phyloP scores from a whole-genome alignment of 2,329 filamentous ascomycete genomes.

The Fusarium chlamydosporum region DNA sequence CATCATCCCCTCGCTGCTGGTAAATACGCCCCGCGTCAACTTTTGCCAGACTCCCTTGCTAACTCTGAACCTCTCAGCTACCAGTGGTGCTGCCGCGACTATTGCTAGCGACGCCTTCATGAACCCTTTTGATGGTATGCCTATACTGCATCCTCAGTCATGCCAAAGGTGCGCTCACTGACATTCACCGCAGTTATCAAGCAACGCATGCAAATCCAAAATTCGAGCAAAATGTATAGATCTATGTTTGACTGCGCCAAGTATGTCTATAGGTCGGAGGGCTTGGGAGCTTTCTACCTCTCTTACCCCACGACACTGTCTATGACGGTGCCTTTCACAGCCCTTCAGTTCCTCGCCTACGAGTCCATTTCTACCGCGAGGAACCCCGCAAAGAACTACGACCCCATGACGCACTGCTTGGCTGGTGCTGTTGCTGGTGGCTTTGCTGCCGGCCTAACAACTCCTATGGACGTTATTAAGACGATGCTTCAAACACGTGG shows the following conservation, averaged over 20 bases:
- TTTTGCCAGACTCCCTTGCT: conserved; percentile 9
- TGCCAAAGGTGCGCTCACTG: conserved; percentile 4
- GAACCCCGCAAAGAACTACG: conserved; percentile 88
- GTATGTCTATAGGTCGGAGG: conserved; percentile 89
- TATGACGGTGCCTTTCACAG: conserved; percentile 99
- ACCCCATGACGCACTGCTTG: conserved; percentile 92
- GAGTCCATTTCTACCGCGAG: conserved; percentile 95
- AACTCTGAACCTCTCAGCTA: conserved; percentile 68
- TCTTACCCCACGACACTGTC: conserved; percentile 98
- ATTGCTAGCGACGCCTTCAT: conserved; percentile 98
- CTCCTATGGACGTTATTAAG: conserved; percentile 98
- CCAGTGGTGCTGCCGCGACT: conserved; percentile 93
- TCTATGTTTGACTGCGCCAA: conserved; percentile 89
- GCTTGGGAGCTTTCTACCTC: conserved; percentile 93
- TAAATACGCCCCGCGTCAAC: conserved; percentile 59
- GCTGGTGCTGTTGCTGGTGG: conserved; percentile 94
- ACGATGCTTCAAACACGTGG: conserved; percentile 96
- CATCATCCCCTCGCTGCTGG: conserved; percentile 95
- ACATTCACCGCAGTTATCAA: conserved; percentile 83
- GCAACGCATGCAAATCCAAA: conserved; percentile 98
- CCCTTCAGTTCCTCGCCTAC: conserved; percentile 97
- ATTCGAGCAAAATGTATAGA: conserved; percentile 88
- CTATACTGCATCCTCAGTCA: conserved; percentile 53
- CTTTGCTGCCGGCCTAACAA: conserved; percentile 92
- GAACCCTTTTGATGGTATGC: conserved; percentile 97